Conservation (phyloP, 768 basidiomycete genomes). For the Cantharellus cinnabarinus region DNA sequence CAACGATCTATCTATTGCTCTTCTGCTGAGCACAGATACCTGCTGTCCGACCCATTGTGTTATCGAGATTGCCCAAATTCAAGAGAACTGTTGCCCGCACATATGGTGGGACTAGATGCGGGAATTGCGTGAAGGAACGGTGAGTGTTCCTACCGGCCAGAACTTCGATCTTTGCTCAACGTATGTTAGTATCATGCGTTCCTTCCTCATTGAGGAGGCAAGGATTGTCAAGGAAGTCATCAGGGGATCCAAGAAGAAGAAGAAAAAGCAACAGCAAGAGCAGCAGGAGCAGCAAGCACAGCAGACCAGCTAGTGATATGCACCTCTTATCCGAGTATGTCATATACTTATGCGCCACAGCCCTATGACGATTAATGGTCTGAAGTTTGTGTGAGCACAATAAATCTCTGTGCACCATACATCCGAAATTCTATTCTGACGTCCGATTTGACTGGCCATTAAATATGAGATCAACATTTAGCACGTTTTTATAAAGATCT, state of each 20-base stretch:
- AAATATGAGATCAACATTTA: too few species aligned
- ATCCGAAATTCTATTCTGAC: too few species aligned
- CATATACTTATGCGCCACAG: too few species aligned
- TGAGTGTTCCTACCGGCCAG: conserved; percentile 15
- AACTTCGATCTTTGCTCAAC: background rate
- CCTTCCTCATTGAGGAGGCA: conserved; percentile 98
- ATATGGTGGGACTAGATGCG: conserved; percentile 95
- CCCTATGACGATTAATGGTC: too few species aligned
- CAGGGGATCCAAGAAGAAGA: conserved; percentile 55
- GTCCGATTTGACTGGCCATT: too few species aligned
- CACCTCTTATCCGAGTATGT: too few species aligned
- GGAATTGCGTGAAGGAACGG: conserved; percentile 89
- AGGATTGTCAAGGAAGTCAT: conserved; percentile 99
- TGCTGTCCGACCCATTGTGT: conserved; percentile 88
- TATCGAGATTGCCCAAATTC: conserved; percentile 90
- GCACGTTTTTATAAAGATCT: too few species aligned
- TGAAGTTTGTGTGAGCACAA: too few species aligned
- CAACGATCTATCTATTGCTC: background rate
- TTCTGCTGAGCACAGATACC: conserved; percentile 39
- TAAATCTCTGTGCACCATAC: too few species aligned
- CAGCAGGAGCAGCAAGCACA: too few species aligned
- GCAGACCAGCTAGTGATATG: too few species aligned
- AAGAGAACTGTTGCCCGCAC: conserved; percentile 91
- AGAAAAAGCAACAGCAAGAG: background rate
- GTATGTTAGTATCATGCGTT: conserved; percentile 69